These are phyloP conservation scores for Rhodotorula toruloides DNA, from an alignment of 768 basidiomycete genomes.

Conservation along the genomic window DNA sequence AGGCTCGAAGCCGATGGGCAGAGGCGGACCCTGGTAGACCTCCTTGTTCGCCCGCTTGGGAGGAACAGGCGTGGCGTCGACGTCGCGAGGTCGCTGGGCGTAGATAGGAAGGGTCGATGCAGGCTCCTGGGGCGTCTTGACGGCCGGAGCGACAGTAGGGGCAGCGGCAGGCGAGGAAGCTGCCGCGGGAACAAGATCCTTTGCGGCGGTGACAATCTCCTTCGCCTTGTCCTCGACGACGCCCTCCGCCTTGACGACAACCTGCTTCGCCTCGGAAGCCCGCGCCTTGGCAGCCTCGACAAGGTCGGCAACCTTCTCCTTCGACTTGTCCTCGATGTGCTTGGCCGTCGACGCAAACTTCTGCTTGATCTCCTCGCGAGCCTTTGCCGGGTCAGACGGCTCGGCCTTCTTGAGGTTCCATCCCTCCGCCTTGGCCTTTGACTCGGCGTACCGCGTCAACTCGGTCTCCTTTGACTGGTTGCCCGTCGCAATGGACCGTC, in stretches of 20 bases:
- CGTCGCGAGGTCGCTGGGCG: slow-evolving; percentile 44
- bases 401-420: slow-evolving; percentile 39
- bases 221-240: slow-evolving; percentile 47
- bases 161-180: slow-evolving; percentile 52
- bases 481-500: background rate
- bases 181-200: slow-evolving; percentile 53
- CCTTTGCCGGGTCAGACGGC: slow-evolving; percentile 30
- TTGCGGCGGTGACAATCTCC: slow-evolving; percentile 17
- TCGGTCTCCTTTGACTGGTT: slow-evolving; percentile 40
- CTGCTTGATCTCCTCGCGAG: slow-evolving; percentile 31
- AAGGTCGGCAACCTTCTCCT: slow-evolving; percentile 46
- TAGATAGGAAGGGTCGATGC: slow-evolving; percentile 38
- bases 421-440: slow-evolving; percentile 40
- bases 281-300: slow-evolving; percentile 55
- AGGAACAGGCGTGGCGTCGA: slow-evolving; percentile 45
- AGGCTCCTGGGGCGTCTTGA: slow-evolving; percentile 18
- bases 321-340: slow-evolving; percentile 39
- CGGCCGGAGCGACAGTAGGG: slow-evolving; percentile 28
- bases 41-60: slow-evolving; percentile 43
- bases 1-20: slow-evolving; percentile 91
- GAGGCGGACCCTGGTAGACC: slow-evolving; percentile 59
- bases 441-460: slow-evolving; percentile 44
- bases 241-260: slow-evolving; percentile 45
- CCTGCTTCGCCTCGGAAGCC: slow-evolving; percentile 51
- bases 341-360: slow-evolving; percentile 33